These are phyloP conservation scores for Alternaria burnsii DNA, from an alignment of 2,329 filamentous ascomycete genomes.

Conservation along the genomic window DNA sequence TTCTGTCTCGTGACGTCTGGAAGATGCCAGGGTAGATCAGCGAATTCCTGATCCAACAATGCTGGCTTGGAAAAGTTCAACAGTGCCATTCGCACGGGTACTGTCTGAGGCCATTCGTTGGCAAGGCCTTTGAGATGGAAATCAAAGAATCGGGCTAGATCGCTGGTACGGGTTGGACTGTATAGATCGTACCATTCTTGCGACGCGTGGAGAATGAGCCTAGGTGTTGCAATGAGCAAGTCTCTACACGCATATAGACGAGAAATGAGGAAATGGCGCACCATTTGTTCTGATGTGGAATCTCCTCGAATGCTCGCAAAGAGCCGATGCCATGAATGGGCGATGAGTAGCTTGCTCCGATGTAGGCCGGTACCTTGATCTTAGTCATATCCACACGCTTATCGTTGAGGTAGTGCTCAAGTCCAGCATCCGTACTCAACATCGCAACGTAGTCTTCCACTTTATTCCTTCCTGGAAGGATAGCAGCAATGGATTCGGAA, in stretches of 20 bases:
- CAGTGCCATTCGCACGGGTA: slow-evolving; percentile 53
- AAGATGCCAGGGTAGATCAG: background rate
- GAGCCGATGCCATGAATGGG: slow-evolving; percentile 22
- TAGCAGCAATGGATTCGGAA: background rate
- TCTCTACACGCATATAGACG: background rate
- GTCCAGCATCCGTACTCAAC: background rate
- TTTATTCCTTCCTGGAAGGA: slow-evolving; percentile 3
- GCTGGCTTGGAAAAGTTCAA: slow-evolving; percentile 9
- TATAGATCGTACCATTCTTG: slow-evolving; percentile 33
- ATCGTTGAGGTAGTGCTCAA: slow-evolving; percentile 17
- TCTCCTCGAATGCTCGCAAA: slow-evolving; percentile 13
- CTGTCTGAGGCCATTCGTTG: slow-evolving; percentile 60
- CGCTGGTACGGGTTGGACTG: slow-evolving; percentile 8
- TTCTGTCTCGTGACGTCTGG: too few species aligned
- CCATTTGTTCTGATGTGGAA: slow-evolving; percentile 7
- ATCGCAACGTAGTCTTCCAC: slow-evolving; percentile 11
- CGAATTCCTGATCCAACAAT: background rate
- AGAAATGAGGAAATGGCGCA: background rate
- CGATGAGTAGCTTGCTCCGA: slow-evolving; percentile 20
- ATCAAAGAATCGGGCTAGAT: slow-evolving; percentile 55
- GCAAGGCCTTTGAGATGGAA: slow-evolving; percentile 54
- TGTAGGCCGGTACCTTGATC: slow-evolving; percentile 22
- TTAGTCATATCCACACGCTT: slow-evolving; percentile 19
- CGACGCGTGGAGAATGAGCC: slow-evolving; percentile 14
- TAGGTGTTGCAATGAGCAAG: background rate